These are phyloP conservation scores for Candida sp. DNA, from an alignment of 1,139 yeast genomes.

Conservation along the genomic window DNA sequence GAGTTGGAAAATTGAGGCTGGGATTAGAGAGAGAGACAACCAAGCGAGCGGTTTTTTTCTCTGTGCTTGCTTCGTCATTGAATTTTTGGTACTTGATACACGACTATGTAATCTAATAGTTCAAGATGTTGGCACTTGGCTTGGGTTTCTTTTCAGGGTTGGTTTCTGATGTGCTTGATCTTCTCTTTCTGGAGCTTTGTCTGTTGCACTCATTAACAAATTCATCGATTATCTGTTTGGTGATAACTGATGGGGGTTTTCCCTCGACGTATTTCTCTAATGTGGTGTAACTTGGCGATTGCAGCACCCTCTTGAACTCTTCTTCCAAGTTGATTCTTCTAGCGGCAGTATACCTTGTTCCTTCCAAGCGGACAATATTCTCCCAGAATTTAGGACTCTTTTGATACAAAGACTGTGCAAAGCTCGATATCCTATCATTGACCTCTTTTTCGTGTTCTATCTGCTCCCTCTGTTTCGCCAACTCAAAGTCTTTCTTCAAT, in stretches of 20 bases:
- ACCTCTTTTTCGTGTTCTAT: conserved; percentile 16
- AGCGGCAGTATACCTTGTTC: not conserved
- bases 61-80: too few relatives aligned
- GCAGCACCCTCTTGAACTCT: conserved; percentile 4
- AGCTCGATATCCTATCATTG: conserved; percentile 13
- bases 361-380: not conserved
- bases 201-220: conserved; percentile 6
- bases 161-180: conserved; percentile 9
- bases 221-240: conserved; percentile 6
- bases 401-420: conserved; percentile 21
- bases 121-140: conserved; percentile 13
- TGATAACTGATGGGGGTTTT: not conserved
- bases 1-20: not conserved
- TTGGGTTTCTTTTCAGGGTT: conserved; percentile 12
- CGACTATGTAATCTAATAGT: conserved; percentile 15
- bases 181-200: conserved; percentile 12
- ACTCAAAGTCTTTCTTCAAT: conserved; percentile 26
- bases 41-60: not conserved
- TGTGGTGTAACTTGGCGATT: not conserved
- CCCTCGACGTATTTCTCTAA: conserved; percentile 1
- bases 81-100: conserved; percentile 1
- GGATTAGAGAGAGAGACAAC: not conserved
- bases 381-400: not conserved
- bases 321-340: not conserved
- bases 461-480: conserved; percentile 17